Percentiles rank a stretch among this genome's conserved stretches.
phyloP scores from a whole-genome alignment of 2,329 filamentous ascomycete genomes.

The Eutypella sp. region DNA sequence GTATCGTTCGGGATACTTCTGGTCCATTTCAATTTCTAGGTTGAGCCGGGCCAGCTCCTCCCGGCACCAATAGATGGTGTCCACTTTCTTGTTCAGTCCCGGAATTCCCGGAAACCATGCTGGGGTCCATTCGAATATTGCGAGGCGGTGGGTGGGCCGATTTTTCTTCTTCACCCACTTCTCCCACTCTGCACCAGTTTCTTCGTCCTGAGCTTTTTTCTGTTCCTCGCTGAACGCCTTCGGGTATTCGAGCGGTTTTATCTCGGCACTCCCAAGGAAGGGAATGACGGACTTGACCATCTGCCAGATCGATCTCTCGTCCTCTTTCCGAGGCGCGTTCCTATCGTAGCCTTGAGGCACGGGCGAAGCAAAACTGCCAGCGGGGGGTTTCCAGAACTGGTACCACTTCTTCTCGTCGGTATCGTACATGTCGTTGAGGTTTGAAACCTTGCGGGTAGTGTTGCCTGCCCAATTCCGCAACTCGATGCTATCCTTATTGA shows the following conservation, averaged over 20 bases:
- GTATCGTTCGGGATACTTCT: slow-evolving; percentile 77
- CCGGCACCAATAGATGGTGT: slow-evolving; percentile 89
- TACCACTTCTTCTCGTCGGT: slow-evolving; percentile 48
- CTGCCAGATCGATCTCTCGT: slow-evolving; percentile 44
- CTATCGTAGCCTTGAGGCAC: slow-evolving; percentile 52
- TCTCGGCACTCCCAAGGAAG: slow-evolving; percentile 40
- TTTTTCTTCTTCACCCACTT: slow-evolving; percentile 77
- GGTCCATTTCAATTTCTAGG: slow-evolving; percentile 85
- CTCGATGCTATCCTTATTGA: slow-evolving; percentile 28
- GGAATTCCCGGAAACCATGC: slow-evolving; percentile 75
- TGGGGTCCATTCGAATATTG: slow-evolving; percentile 50
- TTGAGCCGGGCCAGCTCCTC: slow-evolving; percentile 83
- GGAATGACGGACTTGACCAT: slow-evolving; percentile 46
- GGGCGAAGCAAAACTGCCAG: slow-evolving; percentile 56
- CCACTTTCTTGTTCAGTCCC: slow-evolving; percentile 81
- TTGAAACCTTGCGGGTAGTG: slow-evolving; percentile 46
- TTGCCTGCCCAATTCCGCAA: slow-evolving; percentile 34
- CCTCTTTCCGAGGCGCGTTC: slow-evolving; percentile 38
- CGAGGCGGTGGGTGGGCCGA: slow-evolving; percentile 77
- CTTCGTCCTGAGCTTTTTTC: slow-evolving; percentile 47
- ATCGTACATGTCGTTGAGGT: slow-evolving; percentile 45
- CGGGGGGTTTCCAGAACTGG: slow-evolving; percentile 61
- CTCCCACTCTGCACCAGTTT: slow-evolving; percentile 69
- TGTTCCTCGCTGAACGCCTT: slow-evolving; percentile 58
- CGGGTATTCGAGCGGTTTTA: slow-evolving; percentile 52